Base-by-base conservation (phyloP, 177 flowering plant species). In the Tripterygium wilfordii region DNA sequence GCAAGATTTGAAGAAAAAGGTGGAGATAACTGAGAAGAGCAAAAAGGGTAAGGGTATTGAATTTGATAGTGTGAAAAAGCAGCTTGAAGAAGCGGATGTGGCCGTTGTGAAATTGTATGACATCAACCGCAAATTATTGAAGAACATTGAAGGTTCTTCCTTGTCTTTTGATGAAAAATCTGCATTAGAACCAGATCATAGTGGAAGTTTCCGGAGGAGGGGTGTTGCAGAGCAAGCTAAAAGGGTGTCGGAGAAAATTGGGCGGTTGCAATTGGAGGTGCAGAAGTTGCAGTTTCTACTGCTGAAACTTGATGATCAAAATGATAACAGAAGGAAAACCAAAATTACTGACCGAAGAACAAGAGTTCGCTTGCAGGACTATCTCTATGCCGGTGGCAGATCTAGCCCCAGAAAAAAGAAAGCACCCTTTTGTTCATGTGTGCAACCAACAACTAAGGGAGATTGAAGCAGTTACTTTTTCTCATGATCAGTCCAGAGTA, bases 1-100 rank as follows among this genome's bases (percentile, higher is more conserved):
- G 22, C 65, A 83, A 54, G 90, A 82, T 53, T 47, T 94, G 80
- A 83, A 72, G 67, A 69, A 49, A 56, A 89, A 75, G 62, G 69
- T 81, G 17, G 89, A 72, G 54, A 66, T 56, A 15, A 51, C 69
- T 3, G 81, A 72, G 58, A 79, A 68, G 61, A 51, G 52, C 70
- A 72, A 44, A 45, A 70, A 64, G 54, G 72, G 75, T 1, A 76
- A 77, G 54, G 78, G 65, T 26, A 38, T 62, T 14, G 89, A 86
- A 56, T 75, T 67, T 51, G 76, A 69, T 13, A 60, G 54, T 5
- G 64, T 80, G 32, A 85, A 75, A 62, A 82, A 57, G 40, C 88
- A 89, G 68, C 74, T 94, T 16, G 71, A 72, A 49, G 91, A 81
- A 68, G 67, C 78, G 4, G 90, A 81, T 58, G 65, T 56, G 17